phyloP scores from a whole-genome alignment of 2,329 filamentous ascomycete species.

The Colletotrichum costaricense region DNA sequence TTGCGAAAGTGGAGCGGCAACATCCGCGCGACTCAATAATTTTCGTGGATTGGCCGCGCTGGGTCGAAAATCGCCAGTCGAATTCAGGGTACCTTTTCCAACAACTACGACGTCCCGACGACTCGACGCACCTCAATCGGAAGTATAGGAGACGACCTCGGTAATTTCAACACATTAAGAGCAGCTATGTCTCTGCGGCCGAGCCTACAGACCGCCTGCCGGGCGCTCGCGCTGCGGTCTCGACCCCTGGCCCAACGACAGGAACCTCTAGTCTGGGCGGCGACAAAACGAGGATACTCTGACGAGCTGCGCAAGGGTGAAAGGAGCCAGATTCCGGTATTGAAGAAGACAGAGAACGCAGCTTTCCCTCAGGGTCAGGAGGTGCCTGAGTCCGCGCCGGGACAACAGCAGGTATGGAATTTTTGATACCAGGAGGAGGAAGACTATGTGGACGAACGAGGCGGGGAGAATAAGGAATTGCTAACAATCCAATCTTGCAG shows the following conservation, averaged over 20 bases:
- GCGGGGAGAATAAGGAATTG: neutral
- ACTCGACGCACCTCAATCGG: neutral
- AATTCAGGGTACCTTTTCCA: neutral
- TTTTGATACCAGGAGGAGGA: too few species aligned
- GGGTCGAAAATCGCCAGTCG: neutral
- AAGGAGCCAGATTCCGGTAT: neutral
- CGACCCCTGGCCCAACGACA: conserved; percentile 43
- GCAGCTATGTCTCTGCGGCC: conserved; percentile 65
- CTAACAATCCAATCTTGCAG: conserved; percentile 12
- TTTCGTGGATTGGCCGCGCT: conserved; percentile 24
- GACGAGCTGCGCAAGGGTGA: conserved; percentile 37
- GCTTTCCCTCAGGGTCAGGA: neutral
- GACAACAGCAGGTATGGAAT: conserved; percentile 10
- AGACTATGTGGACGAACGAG: neutral
- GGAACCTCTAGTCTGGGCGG: conserved; percentile 41
- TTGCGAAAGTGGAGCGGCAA: conserved; percentile 30
- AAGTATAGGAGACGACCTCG: neutral
- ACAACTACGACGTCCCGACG: neutral
- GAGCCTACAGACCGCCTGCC: conserved; percentile 57
- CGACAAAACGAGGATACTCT: conserved; percentile 41
- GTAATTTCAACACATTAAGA: neutral
- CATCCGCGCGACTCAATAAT: conserved; percentile 33
- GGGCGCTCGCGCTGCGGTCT: conserved; percentile 53
- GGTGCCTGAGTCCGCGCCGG: neutral
- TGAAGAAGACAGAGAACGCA: conserved; percentile 10